These are phyloP conservation scores for Arthrobotrys megalospora DNA, from an alignment of 2,329 filamentous ascomycete species.

Conservation along the genomic window DNA sequence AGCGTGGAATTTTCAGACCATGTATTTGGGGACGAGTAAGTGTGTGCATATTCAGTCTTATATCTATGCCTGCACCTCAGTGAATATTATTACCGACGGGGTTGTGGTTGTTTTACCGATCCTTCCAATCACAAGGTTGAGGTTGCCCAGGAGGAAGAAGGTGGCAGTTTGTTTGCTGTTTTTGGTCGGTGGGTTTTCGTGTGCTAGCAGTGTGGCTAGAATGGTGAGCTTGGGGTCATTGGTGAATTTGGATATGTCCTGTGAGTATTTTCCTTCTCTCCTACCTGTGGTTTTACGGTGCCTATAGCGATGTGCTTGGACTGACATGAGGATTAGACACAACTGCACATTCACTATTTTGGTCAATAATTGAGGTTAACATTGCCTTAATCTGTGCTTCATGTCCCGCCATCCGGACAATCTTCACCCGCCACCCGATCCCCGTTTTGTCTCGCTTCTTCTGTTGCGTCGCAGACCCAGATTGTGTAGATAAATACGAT, in stretches of 20 bases:
- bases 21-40: conserved; percentile 2
- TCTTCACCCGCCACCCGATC: conserved; percentile 24
- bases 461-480: conserved; percentile 12
- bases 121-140: conserved; percentile 28
- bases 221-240: conserved; percentile 14
- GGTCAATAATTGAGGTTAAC: conserved; percentile 40
- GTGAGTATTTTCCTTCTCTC: neutral
- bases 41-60: conserved; percentile 31
- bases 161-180: conserved; percentile 45
- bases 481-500: neutral
- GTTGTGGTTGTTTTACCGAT: conserved; percentile 34
- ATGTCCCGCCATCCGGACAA: conserved; percentile 34
- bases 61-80: conserved; percentile 15
- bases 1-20: conserved; percentile 18
- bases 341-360: conserved; percentile 20
- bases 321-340: conserved; percentile 17
- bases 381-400: conserved; percentile 37
- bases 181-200: conserved; percentile 38
- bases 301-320: neutral
- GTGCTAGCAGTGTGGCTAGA: conserved; percentile 28
- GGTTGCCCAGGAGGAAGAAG: conserved; percentile 27
- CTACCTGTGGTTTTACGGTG: neutral
- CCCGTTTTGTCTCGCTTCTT: neutral
- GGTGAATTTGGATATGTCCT: conserved; percentile 26
- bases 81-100: conserved; percentile 32